A percentile compares a stretch with the other conserved stretches of the same genome.
phyloP scores from a whole-genome alignment of 176 grass and related monocot species.

The Melocanna baccifera region DNA sequence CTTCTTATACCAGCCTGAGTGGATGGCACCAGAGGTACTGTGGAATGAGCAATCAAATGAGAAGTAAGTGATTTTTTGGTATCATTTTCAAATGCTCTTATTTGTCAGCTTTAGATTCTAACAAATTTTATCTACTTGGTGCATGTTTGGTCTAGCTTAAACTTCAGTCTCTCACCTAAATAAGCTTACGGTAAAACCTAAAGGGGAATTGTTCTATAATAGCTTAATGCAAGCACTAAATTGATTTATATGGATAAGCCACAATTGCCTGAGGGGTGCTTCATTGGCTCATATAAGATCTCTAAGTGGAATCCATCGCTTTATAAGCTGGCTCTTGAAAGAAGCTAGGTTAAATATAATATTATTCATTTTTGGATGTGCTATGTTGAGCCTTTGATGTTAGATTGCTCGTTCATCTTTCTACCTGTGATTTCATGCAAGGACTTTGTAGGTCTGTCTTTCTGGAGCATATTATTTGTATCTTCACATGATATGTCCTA shows the following conservation, averaged over 20 bases:
- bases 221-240: not conserved
- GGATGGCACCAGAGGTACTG: conserved; percentile 96
- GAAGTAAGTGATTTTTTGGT: conserved; percentile 55
- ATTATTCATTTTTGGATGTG: not conserved
- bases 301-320: not conserved
- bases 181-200: not conserved
- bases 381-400: not conserved
- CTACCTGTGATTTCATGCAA: not conserved
- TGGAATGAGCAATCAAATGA: conserved; percentile 90
- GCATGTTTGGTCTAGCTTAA: conserved; percentile 1
- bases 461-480: not conserved
- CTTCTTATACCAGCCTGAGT: conserved; percentile 60
- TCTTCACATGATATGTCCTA: not conserved
- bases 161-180: conserved; percentile 5
- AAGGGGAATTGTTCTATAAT: conserved; percentile 1
- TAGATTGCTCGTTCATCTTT: not conserved
- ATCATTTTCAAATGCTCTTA: conserved; percentile 8
- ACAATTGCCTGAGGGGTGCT: not conserved
- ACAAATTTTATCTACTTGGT: not conserved
- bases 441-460: not conserved
- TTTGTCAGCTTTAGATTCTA: conserved; percentile 1
- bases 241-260: conserved; percentile 5
- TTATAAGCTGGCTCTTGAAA: not conserved
- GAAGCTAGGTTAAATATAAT: not conserved
- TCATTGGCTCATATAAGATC: not conserved